Percentiles rank a stretch among this genome's conserved stretches.
These are phyloP conservation scores for Monosporozyma aerobia DNA, from an alignment of 805 yeast genomes.

Conservation along the genomic window DNA sequence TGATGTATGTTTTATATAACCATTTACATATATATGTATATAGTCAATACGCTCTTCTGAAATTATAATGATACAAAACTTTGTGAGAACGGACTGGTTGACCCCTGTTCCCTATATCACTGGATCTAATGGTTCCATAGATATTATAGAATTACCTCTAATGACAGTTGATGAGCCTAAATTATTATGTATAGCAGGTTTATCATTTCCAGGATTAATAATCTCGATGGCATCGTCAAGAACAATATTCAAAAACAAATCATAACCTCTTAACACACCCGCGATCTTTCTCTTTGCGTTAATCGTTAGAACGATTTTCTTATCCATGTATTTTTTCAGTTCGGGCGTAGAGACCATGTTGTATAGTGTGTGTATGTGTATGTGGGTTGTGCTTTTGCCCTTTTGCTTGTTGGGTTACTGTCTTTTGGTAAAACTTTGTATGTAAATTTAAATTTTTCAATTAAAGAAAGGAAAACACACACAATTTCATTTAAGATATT, in stretches of 20 bases:
- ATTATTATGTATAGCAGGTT: constrained; percentile 28
- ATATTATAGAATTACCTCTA: constrained; percentile 70
- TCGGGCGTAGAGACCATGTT: constrained; percentile 56
- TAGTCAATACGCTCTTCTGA: not conserved
- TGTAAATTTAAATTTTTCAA: not conserved
- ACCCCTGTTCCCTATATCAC: not conserved
- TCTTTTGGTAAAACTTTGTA: not conserved
- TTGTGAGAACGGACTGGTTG: not conserved
- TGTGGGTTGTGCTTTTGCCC: not conserved
- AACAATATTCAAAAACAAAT: constrained; percentile 64
- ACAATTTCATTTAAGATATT: no score
- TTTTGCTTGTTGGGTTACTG: not conserved
- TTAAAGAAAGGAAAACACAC: not conserved
- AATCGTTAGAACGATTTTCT: constrained; percentile 60
- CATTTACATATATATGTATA: not conserved
- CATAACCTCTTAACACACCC: constrained; percentile 84
- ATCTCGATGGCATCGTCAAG: constrained; percentile 64
- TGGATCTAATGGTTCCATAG: constrained; percentile 46
- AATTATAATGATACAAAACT: not conserved
- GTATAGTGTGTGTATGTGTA: not conserved
- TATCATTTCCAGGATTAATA: constrained; percentile 5
- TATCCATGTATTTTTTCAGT: constrained; percentile 62
- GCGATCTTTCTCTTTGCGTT: constrained; percentile 70
- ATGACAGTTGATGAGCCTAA: constrained; percentile 60
- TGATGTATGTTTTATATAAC: not conserved